phyloP scores from a whole-genome alignment of 495 filamentous ascomycete species.

The Oleoguttula mirabilis region DNA sequence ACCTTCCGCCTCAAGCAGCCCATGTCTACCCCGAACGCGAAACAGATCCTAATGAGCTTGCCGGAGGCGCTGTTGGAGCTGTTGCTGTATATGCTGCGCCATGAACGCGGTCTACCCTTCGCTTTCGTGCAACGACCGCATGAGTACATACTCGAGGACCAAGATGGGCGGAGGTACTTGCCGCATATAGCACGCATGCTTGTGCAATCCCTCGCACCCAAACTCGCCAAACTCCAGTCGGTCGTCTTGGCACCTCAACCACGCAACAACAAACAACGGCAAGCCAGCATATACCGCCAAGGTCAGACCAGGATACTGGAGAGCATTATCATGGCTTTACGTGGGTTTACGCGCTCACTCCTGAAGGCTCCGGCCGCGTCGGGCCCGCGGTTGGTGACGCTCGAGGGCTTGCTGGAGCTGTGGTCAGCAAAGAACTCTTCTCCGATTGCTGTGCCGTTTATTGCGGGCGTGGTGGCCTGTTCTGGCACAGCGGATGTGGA shows the following conservation, averaged over 20 bases:
- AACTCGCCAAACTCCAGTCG: slow-evolving; percentile 5
- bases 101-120: slow-evolving; percentile 16
- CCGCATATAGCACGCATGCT: slow-evolving; percentile 18
- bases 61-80: slow-evolving; percentile 18
- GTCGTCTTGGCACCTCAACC: not conserved
- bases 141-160: slow-evolving; percentile 1
- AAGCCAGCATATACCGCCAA: slow-evolving; percentile 23
- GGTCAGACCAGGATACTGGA: slow-evolving; percentile 22
- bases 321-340: slow-evolving; percentile 14
- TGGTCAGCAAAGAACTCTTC: not conserved
- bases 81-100: slow-evolving; percentile 14
- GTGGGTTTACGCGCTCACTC: slow-evolving; percentile 10
- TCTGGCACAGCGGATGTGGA: slow-evolving; percentile 10
- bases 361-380: not conserved
- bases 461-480: slow-evolving; percentile 11
- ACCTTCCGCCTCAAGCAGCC: slow-evolving; percentile 15
- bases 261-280: slow-evolving; percentile 19
- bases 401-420: slow-evolving; percentile 10
- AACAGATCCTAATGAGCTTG: slow-evolving; percentile 4
- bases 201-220: slow-evolving; percentile 12
- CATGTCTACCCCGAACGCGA: not conserved
- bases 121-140: not conserved
- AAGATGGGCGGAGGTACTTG: slow-evolving; percentile 5
- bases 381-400: slow-evolving; percentile 5
- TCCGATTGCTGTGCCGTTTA: slow-evolving; percentile 3